Base-by-base conservation (phyloP, 2,329 filamentous ascomycete species). In the Neoascochyta sp. region DNA sequence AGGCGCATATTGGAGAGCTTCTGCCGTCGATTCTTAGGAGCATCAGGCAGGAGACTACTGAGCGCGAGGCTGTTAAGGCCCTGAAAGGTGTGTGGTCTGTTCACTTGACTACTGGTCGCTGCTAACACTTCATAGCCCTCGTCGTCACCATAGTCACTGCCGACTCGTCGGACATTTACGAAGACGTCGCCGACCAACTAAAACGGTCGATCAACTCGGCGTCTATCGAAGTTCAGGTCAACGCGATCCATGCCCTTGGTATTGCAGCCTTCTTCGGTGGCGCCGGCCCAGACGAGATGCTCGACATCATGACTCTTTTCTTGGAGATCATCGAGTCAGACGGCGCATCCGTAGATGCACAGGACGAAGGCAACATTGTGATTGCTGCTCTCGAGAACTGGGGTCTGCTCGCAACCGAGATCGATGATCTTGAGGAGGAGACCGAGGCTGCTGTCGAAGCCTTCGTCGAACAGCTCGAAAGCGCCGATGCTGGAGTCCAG, bases 401-500 rank as follows among this genome's bases (percentile, higher is more conserved):
- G 85, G 82, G 81, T 1, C 83, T 90, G 43, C 74, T 93, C 4
- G 84, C 83, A 4, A 88, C 83, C 4, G 77, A 84, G 38, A 67
- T 90, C 5, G 81, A 88, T 3, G 84, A 90, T 49, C 70, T 88
- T 23, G 78, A 85, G 45, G 74, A 76, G 10, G 73, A 80, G 38
- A 86, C 82, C 17, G 80, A 86, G 42, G 66, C 77, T 16, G 82
- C 85, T 10, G 75, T 92, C 49, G 83, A 92, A 30, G 80, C 82
- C 2, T 87, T 95, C 47, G 80, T 86, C 22, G 87, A 94, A 26
- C 88, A 94, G 62, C 80, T 95, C 11, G 80, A 89, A 37, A 87
- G 83, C 57, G 72, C 72, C 17, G 80, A 87, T 36, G 68, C 79
- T 1, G 69, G 75, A 7, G 84, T 94, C 1, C 86, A 92, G 52